Evolutionary conservation across 306 rosid genomes (phyloP).

Genomic region (Corylus americana): DNA sequence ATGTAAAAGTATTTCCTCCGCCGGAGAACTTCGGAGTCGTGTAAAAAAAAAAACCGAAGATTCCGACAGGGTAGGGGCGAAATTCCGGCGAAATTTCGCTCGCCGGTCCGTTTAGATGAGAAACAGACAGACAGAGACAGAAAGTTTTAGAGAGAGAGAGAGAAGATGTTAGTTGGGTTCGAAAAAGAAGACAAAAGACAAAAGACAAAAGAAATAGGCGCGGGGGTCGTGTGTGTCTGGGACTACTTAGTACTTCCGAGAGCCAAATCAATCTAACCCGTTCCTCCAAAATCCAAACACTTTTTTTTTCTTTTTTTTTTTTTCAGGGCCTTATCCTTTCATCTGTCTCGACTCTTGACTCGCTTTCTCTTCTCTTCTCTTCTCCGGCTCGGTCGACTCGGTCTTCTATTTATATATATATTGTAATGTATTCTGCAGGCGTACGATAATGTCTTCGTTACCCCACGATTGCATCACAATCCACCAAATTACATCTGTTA

Average conservation of each 20-base stretch:
- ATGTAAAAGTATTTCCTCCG: neutral
- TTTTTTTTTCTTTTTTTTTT: neutral
- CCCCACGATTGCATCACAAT: too few relatives aligned
- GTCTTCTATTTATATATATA: neutral
- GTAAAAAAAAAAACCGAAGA: neutral
- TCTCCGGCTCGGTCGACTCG: neutral
- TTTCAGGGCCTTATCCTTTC: too few relatives aligned
- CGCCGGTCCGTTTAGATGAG: constrained; percentile 61
- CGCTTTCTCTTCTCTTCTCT: neutral
- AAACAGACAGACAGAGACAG: constrained; percentile 4
- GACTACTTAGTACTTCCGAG: neutral
- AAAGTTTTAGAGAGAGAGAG: neutral
- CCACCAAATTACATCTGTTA: too few relatives aligned
- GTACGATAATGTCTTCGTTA: too few relatives aligned
- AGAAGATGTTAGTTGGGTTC: neutral
- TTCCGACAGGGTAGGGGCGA: constrained; percentile 23
- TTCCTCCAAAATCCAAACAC: neutral
- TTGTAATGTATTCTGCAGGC: too few relatives aligned
- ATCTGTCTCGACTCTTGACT: too few relatives aligned
- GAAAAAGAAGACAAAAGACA: constrained; percentile 19
- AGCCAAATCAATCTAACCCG: neutral
- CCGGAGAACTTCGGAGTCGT: constrained; percentile 15
- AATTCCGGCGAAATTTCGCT: constrained; percentile 55
- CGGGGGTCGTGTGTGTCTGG: constrained; percentile 20
- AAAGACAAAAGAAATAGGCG: constrained; percentile 42